These are phyloP conservation scores for Pachyrhizus erosus DNA, from an alignment of 306 rosid genomes.

Conservation along the genomic window DNA sequence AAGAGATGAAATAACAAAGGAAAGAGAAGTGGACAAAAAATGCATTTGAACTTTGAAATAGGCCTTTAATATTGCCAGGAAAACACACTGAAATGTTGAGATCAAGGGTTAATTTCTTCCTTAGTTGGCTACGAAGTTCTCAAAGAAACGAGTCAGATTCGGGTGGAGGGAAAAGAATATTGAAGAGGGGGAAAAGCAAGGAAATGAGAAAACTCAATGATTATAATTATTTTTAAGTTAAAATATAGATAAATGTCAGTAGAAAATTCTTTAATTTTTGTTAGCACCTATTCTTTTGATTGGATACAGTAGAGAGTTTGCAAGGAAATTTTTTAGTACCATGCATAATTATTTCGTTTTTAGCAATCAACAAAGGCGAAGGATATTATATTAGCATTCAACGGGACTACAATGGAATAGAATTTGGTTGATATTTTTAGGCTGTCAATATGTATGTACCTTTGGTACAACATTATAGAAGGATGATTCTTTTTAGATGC, in stretches of 20 bases:
- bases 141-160: background rate
- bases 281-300: background rate
- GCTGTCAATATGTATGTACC: background rate
- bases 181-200: background rate
- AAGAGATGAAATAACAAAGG: conserved; percentile 17
- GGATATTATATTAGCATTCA: background rate
- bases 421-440: background rate
- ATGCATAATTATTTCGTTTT: background rate
- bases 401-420: background rate
- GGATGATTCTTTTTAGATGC: background rate
- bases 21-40: background rate
- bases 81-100: conserved; percentile 34
- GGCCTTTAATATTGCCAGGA: conserved; percentile 20
- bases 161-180: conserved; percentile 2
- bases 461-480: background rate
- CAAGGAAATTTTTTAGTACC: background rate
- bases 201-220: conserved; percentile 9
- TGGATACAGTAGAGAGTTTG: background rate
- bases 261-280: conserved; percentile 15
- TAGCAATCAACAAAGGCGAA: background rate
- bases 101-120: conserved; percentile 24
- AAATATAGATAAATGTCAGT: background rate
- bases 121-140: conserved; percentile 13
- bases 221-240: background rate
- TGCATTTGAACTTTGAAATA: conserved; percentile 5